Conservation (phyloP, 169 alveolate genomes). For the Eimeria maxima region DNA sequence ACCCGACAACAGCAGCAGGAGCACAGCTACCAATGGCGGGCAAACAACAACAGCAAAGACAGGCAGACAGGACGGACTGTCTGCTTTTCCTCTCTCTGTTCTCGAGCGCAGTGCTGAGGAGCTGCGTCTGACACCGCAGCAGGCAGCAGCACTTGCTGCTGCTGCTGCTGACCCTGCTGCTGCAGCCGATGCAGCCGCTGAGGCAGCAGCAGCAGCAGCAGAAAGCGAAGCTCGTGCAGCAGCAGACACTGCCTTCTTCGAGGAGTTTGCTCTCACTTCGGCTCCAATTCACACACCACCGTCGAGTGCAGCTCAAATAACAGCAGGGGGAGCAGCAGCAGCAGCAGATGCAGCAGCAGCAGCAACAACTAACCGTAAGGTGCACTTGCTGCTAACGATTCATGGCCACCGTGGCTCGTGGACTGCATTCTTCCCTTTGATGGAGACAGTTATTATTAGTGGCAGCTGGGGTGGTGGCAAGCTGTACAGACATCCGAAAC, state of each 20-base stretch:
- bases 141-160: neutral
- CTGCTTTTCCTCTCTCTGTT: neutral
- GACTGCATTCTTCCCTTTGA: constrained; percentile 15
- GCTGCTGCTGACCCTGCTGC: too few relatives aligned
- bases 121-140: neutral
- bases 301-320: neutral
- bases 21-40: too few relatives aligned
- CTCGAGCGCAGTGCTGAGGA: neutral
- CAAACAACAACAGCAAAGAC: too few relatives aligned
- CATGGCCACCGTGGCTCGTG: constrained; percentile 41
- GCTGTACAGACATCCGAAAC: constrained; percentile 13
- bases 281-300: too few relatives aligned
- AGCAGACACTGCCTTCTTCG: neutral
- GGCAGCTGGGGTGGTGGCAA: constrained; percentile 41
- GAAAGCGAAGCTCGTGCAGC: neutral
- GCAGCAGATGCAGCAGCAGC: too few relatives aligned
- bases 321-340: neutral
- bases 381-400: constrained; percentile 18
- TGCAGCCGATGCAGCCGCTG: too few relatives aligned
- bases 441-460: neutral
- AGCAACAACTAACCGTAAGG: neutral
- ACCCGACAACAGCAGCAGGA: too few relatives aligned
- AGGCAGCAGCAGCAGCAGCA: too few relatives aligned
- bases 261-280: neutral
- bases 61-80: too few relatives aligned